Conservation (phyloP, 441 rosid genomes). For the Erysimum cheiri region DNA sequence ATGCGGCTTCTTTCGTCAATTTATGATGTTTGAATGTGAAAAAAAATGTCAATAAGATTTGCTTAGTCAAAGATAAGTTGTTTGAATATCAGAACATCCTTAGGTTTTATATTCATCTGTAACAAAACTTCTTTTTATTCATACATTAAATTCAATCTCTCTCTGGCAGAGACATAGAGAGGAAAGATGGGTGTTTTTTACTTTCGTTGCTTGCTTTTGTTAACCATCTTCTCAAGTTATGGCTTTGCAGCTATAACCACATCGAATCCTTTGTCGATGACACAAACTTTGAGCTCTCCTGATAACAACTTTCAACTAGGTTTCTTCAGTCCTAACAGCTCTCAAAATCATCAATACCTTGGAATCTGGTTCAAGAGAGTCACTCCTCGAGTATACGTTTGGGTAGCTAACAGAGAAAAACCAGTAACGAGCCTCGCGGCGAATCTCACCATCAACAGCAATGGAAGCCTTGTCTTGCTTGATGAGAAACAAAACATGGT, state of each 20-base stretch:
- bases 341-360: constrained; percentile 42
- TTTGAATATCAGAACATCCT: not conserved
- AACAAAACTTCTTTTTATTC: not conserved
- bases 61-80: constrained; percentile 27
- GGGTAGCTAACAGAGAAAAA: constrained; percentile 45
- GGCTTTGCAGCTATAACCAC: constrained; percentile 38
- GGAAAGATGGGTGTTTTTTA: constrained; percentile 11
- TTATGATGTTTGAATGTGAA: not conserved
- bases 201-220: constrained; percentile 15
- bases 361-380: constrained; percentile 57
- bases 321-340: constrained; percentile 44
- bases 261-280: constrained; percentile 30
- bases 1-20: not conserved
- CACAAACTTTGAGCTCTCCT: constrained; percentile 48
- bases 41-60: not conserved
- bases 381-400: constrained; percentile 41
- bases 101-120: not conserved
- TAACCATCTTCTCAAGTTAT: constrained; percentile 19
- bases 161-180: not conserved
- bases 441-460: constrained; percentile 37
- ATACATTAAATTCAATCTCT: constrained; percentile 12
- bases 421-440: constrained; percentile 37
- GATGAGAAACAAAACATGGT: constrained; percentile 30
- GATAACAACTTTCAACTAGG: constrained; percentile 48
- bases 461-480: constrained; percentile 44